Conservation (phyloP, 768 basidiomycete genomes). For the Auricularia sp. region DNA sequence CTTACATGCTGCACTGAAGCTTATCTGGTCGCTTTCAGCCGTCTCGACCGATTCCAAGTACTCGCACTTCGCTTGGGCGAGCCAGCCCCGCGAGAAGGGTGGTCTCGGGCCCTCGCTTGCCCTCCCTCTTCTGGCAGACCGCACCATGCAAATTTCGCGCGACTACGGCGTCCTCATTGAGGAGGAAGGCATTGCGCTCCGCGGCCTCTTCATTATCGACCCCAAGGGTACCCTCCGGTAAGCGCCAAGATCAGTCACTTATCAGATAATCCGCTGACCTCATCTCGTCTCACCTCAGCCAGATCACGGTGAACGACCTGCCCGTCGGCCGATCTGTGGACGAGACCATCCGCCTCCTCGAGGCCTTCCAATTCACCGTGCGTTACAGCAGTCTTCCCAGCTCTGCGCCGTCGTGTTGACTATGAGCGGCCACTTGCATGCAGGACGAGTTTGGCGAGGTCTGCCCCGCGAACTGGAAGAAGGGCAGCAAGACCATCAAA, state of each 20-base stretch:
- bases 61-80: constrained; percentile 82
- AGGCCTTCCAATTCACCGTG: constrained; percentile 89
- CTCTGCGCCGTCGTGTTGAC: not conserved
- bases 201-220: constrained; percentile 81
- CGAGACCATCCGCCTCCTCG: constrained; percentile 81
- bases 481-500: constrained; percentile 76
- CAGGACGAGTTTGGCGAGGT: constrained; percentile 87
- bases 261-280: not conserved
- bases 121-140: constrained; percentile 75
- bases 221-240: constrained; percentile 69
- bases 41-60: constrained; percentile 74
- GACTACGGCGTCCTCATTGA: constrained; percentile 86
- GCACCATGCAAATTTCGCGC: constrained; percentile 66
- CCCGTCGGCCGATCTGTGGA: constrained; percentile 94
- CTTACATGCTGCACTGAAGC: not conserved
- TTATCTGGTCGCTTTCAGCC: not conserved
- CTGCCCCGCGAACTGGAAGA: constrained; percentile 85
- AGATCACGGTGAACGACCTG: constrained; percentile 85
- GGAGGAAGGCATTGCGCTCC: constrained; percentile 79
- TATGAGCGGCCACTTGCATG: not conserved
- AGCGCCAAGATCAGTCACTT: constrained; percentile 12
- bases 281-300: constrained; percentile 29
- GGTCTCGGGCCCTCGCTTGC: constrained; percentile 84
- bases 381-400: constrained; percentile 17
- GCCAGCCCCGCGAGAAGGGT: constrained; percentile 72